Evolutionary conservation across 495 filamentous ascomycete species (phyloP).

Genomic region (Tetracladium setigerum): DNA sequence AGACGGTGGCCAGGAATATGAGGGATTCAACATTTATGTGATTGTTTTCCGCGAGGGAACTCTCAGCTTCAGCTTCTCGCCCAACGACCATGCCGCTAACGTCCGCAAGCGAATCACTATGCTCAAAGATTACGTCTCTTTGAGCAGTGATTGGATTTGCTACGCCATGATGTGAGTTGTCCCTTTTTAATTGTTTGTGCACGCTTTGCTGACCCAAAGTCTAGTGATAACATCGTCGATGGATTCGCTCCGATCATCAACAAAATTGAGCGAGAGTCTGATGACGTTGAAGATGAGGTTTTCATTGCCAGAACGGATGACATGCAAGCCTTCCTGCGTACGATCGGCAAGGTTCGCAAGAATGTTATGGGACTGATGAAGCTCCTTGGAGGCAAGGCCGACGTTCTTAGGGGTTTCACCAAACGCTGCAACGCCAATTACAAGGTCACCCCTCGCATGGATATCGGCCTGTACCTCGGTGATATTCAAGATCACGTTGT

Average conservation of each 20-base stretch:
- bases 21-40: constrained; percentile 93
- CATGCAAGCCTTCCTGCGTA: constrained; percentile 73
- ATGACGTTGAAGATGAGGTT: constrained; percentile 89
- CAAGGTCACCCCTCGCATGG: constrained; percentile 84
- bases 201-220: constrained; percentile 18
- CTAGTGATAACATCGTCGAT: constrained; percentile 92
- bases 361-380: constrained; percentile 92
- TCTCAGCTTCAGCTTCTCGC: constrained; percentile 83
- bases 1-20: constrained; percentile 58
- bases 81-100: constrained; percentile 74
- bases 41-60: constrained; percentile 95
- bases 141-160: constrained; percentile 97
- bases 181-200: background rate
- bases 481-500: constrained; percentile 99
- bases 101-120: constrained; percentile 88
- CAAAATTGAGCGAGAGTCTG: constrained; percentile 79
- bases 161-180: constrained; percentile 86
- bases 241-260: constrained; percentile 84
- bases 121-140: constrained; percentile 84
- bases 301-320: constrained; percentile 87
- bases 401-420: constrained; percentile 93
- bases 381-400: constrained; percentile 89
- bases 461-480: constrained; percentile 91
- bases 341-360: constrained; percentile 85
- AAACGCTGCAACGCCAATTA: constrained; percentile 98